Evolutionary conservation across 2,329 filamentous ascomycete genomes (phyloP), one percentile per base, ranked within the genome.

Genomic region (Fusarium irregulare): DNA sequence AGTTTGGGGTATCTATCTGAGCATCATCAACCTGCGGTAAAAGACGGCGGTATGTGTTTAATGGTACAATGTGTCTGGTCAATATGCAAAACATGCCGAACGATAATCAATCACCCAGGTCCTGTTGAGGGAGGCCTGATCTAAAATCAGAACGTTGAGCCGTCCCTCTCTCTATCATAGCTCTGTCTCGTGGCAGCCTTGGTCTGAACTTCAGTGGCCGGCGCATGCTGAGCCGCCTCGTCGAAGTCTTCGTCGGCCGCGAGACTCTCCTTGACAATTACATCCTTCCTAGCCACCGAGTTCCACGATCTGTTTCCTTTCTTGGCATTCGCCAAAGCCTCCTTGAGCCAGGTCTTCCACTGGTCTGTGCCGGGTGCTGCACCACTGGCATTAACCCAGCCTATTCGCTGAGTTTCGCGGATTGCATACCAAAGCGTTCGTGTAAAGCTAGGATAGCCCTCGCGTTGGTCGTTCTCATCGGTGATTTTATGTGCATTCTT

Each of bases 361-460:
- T 84, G 79, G 0, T 78, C 72, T 1, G 87, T 88, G 13, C 76
- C 76, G 0, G 88, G 87, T 1, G 86, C 85, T 0, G 85, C 84
- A 14, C 85, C 83, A 50, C 82, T 84, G 42, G 82, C 80, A 60
- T 79, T 78, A 4, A 87, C 84, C 88, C 88, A 90, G 6, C 82
- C 83, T 0, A 80, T 85, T 25, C 79, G 78, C 71, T 81, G 76
- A 0, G 87, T 88, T 71, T 86, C 85, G 14, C 84, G 81, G 48
- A 90, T 87, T 3, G 86, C 87, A 67, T 83, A 87, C 87, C 87
- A 89, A 59, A 89, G 76, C 2, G 85, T 88, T 18, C 85, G 78
- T 1, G 87, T 90, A 70, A 85, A 89, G 58, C 82, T 86, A 10
- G 82, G 80, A 14, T 77, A 68, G 12, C 80, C 81, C 64, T 86